These are phyloP conservation scores for Ailanthus altissimus DNA, from an alignment of 345 rosid genomes.

Conservation along the genomic window DNA sequence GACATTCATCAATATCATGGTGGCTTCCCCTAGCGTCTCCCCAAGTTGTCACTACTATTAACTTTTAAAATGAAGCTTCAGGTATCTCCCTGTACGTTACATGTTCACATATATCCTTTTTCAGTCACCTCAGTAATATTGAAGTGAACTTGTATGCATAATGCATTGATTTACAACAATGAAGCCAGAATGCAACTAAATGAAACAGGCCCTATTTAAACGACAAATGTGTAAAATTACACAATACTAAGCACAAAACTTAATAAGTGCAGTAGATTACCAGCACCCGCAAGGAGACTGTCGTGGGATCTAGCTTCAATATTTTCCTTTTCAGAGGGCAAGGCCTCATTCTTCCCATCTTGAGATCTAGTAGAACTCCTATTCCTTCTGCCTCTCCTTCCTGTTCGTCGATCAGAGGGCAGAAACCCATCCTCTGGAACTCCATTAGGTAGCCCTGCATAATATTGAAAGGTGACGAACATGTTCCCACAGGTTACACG, in stretches of 20 bases:
- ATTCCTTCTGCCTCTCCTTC: slow-evolving; percentile 79
- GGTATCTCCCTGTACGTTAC: no score
- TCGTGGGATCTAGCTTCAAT: slow-evolving; percentile 39
- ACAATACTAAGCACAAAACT: slow-evolving; percentile 13
- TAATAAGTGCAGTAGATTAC: slow-evolving; percentile 34
- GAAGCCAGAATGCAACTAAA: background rate
- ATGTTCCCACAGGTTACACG: slow-evolving; percentile 15
- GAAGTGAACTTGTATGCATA: background rate
- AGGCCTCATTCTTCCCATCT: slow-evolving; percentile 49
- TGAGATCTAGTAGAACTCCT: slow-evolving; percentile 55
- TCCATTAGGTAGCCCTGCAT: slow-evolving; percentile 48
- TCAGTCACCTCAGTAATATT: background rate
- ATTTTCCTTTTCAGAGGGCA: slow-evolving; percentile 52
- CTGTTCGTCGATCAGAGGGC: slow-evolving; percentile 50
- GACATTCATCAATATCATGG: no score
- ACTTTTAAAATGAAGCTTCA: no score
- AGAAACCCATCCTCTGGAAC: slow-evolving; percentile 47
- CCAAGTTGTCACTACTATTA: no score
- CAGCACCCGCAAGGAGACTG: slow-evolving; percentile 29
- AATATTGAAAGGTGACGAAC: slow-evolving; percentile 19
- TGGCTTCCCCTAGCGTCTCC: no score
- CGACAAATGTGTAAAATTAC: background rate
- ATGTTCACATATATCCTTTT: no score
- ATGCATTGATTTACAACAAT: background rate
- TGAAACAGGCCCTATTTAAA: background rate